Base-by-base conservation (phyloP, 108 stramenopile species). In the Cylindrotheca closterium region DNA sequence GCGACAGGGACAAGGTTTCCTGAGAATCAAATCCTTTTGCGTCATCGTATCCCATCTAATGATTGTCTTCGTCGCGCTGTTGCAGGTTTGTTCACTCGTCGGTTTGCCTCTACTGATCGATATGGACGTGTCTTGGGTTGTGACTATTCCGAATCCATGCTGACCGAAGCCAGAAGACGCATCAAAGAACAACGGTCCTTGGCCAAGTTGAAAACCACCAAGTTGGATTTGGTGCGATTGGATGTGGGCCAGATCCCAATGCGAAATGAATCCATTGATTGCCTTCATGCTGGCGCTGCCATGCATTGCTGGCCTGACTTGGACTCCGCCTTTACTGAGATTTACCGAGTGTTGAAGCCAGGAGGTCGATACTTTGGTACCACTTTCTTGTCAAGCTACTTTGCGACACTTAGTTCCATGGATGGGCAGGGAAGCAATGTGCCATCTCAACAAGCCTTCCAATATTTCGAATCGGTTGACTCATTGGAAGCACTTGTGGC, bases 281-380 rank as follows among this genome's bases (percentile, higher is more conserved):
- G 80, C 2, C 66, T 97, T 10, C 96, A 98, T 69, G 97, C 96
- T 3, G 97, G 96, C 2, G 97, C 97, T 0, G 97, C 97, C 22
- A 94, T 98, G 90, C 97, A 98, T 67, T 98, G 97, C 71, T 97
- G 97, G 97, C 94, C 92, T 7, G 86, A 92, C 58, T 76, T 97
- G 46, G 84, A 89, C 42, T 60, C 63, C 5, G 91, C 89, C 0
- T 60, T 89, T 24, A 61, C 73, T 17, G 96, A 98, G 70, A 87
- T 95, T 67, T 70, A 89, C 66, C 87, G 97, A 3, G 93, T 92
- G 3, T 74, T 98, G 65, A 86, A 84, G 63, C 96, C 97, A 5
- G 97, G 97, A 19, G 93, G 94, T 19, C 72, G 85, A 18, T 96
- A 93, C 64, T 98, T 96, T 75, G 96, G 95, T 7, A 94, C 91